Evolutionary conservation across 2,329 filamentous ascomycete genomes (phyloP).

Genomic region (Penicillium capsulatum): DNA sequence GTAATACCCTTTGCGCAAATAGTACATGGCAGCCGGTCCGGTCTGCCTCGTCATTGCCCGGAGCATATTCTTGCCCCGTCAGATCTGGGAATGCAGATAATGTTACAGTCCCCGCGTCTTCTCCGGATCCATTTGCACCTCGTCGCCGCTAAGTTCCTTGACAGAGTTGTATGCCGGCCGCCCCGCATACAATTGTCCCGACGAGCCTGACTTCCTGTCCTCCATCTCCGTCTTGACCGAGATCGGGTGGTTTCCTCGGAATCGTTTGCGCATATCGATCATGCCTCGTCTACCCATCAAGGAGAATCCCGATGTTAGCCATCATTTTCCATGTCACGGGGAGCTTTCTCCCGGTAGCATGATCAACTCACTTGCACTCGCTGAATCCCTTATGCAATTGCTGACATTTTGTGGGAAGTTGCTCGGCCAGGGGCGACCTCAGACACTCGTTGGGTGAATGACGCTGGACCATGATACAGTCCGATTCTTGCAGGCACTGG

Average conservation of each 20-base stretch:
- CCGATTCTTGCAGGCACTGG: conserved; percentile 89
- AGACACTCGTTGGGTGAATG: conserved; percentile 85
- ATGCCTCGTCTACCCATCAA: conserved; percentile 61
- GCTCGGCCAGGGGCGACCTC: conserved; percentile 72
- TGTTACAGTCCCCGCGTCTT: conserved; percentile 45
- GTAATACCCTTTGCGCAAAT: conserved; percentile 7
- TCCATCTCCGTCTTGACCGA: conserved; percentile 63
- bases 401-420: conserved; percentile 81
- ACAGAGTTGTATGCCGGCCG: conserved; percentile 65
- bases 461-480: conserved; percentile 91
- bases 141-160: conserved; percentile 64
- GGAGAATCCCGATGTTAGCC: conserved; percentile 6
- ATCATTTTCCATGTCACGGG: not conserved
- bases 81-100: not conserved
- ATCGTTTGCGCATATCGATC: conserved; percentile 98
- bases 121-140: conserved; percentile 49
- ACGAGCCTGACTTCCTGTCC: conserved; percentile 41
- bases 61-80: too few species aligned
- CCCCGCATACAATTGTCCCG: conserved; percentile 75
- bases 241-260: conserved; percentile 88
- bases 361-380: conserved; percentile 67
- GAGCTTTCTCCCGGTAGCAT: not conserved
- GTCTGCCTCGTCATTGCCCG: too few species aligned
- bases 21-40: conserved; percentile 1
- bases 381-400: conserved; percentile 90